Evolutionary conservation across 2,329 filamentous ascomycete species (phyloP), one percentile per base, ranked within the genome.

Genomic region (Scytalidium lignicola): DNA sequence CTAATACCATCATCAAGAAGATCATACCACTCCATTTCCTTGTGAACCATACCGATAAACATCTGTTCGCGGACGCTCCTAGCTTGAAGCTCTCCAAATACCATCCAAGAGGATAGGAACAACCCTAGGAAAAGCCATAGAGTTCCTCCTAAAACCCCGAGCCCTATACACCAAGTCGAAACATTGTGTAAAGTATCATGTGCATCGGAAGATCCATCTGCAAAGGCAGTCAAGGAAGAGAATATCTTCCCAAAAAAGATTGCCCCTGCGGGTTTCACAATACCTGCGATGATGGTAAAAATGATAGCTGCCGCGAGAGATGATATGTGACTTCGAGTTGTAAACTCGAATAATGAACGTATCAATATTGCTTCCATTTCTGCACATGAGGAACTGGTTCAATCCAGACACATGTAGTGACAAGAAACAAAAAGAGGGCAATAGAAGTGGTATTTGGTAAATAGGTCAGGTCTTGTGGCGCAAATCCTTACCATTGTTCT

Each of bases 11-110:
- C 82, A 32, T 79, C 73, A 46, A 84, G 77, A 17, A 75, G 72
- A 63, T 96, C 90, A 61, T 88, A 96, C 90, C 91, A 97, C 42
- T 76, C 74, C 62, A 93, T 80, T 12, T 92, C 81, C 61, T 85
- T 89, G 5, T 72, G 68, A n/a, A 95, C 64, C 29, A 97, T 70
- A 2, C 78, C 78, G 1, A 70, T 59, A 61, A 96, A 96, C 2
- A 93, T 67, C 4, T 69, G 71, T 15, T 75, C 71, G 4, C 90
- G 79, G 6, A 82, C 83, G 43, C 69, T 79, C 26, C 77, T 79
- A 0, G 86, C 89, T 56, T 96, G 89, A 2, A 89, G 60, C 65
- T 96, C 91, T 13, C 91, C 88, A 64, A 93, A 93, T 0, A 78
- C 64, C 23, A 92, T 72, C 83, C 91, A 96, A 0, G 80, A 65